Evolutionary conservation across 352 stramenopile species (phyloP), one percentile per base, ranked within the genome.

Genomic region (Nothophytophthora sp.): DNA sequence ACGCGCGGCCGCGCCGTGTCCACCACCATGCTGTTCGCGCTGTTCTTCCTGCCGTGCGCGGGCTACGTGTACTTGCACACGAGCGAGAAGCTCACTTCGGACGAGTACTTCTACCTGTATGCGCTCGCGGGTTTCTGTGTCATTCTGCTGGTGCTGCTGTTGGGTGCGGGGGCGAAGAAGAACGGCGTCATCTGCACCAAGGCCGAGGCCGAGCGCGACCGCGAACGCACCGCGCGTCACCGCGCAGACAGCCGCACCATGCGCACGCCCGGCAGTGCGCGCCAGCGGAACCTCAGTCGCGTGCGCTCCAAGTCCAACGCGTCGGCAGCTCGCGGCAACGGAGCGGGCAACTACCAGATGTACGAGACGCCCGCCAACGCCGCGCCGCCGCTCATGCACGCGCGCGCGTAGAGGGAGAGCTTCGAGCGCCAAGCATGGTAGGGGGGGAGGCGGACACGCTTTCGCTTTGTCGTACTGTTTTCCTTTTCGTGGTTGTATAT

Each of bases 131-230:
- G 52, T 11, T 67, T 68, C 42, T 75, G 73, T 41, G 58, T 88
- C 13, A 30, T 75, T 10, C 18, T 57, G 1, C 52, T 86, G 20
- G 55, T 83, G 18, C 36, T 88, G 20, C 42, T 88, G 1, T 18
- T 88, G 10, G 69, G 69, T 22, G 74, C 76, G 3, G 72, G 73
- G 28, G 81, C 74, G 7, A 78, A 73, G 58, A 82, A 73, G 49
- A 88, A 88, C 43, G 76, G 76, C 7, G 50, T 88, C 25, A 81
- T 88, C 42, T 81, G 69, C 25, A 79, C 76, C 6, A 70, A 70
- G 40, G n/a, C 36, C 0, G 76, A 88, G 60, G 64, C 63, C 5
- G 25, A 82, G 25, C 56, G 60, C 6, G 76, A 88, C 36, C 64
- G 65, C 12, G 67, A 81, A 23, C 69, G 70, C 19, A 39, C 60